Percentiles rank a stretch among this genome's conserved stretches.
Conservation (phyloP, 2,329 filamentous ascomycete species). For the Fusarium sp. region DNA sequence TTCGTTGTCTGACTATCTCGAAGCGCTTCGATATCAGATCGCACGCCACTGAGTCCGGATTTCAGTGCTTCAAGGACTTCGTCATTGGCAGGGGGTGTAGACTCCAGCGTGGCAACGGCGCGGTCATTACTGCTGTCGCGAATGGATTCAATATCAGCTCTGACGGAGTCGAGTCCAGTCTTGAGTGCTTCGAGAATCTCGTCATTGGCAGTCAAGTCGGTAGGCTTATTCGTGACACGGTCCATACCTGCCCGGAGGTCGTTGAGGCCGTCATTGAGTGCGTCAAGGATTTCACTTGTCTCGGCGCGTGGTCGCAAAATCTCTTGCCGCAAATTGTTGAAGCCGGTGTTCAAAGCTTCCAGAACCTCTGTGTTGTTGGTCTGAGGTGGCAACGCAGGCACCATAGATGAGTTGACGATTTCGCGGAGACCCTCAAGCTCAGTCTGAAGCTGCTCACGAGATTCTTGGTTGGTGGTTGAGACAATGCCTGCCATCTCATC, state of each 20-base stretch:
- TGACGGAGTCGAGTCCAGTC: constrained; percentile 78
- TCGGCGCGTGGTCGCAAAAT: constrained; percentile 73
- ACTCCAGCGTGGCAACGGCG: constrained; percentile 54
- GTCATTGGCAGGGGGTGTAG: constrained; percentile 70
- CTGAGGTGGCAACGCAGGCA: constrained; percentile 59
- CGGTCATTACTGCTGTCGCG: constrained; percentile 64
- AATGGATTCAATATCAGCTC: constrained; percentile 79
- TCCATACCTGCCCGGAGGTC: constrained; percentile 81
- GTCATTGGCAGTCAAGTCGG: constrained; percentile 83
- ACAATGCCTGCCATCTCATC: constrained; percentile 73
- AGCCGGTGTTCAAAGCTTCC: constrained; percentile 72
- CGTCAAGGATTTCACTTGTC: constrained; percentile 87
- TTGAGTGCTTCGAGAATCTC: constrained; percentile 90
- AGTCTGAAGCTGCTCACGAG: constrained; percentile 73
- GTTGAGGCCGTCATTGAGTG: constrained; percentile 86
- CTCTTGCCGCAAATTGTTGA: constrained; percentile 79
- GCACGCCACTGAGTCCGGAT: constrained; percentile 78
- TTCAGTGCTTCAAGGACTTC: constrained; percentile 89
- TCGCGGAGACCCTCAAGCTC: constrained; percentile 86
- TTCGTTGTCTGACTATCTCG: constrained; percentile 62
- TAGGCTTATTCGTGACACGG: constrained; percentile 76
- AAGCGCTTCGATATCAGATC: constrained; percentile 79
- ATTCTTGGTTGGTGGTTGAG: constrained; percentile 55
- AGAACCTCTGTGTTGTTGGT: constrained; percentile 71
- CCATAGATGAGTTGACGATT: constrained; percentile 74